A percentile compares a stretch with the other conserved stretches of the same genome.
Conservation (phyloP, 306 rosid species). For the Glycine tomentella region DNA sequence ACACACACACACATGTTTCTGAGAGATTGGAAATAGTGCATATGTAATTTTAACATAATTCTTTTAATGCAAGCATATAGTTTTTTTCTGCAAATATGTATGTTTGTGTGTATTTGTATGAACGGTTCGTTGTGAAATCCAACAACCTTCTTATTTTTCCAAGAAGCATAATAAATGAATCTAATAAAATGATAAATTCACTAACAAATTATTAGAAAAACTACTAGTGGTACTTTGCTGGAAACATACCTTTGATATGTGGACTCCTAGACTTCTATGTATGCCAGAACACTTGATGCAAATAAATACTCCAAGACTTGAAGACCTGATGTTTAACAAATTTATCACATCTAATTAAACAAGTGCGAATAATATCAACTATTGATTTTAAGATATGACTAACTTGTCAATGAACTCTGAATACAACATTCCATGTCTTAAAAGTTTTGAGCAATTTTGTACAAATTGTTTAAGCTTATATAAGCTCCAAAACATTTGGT, state of each 20-base stretch:
- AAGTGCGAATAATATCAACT: conserved; percentile 8
- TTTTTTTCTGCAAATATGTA: background rate
- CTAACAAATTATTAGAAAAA: conserved; percentile 13
- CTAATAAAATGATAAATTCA: conserved; percentile 17
- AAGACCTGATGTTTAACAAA: conserved; percentile 65
- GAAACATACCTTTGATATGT: conserved; percentile 81
- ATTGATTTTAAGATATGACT: conserved; percentile 21
- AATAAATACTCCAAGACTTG: conserved; percentile 79
- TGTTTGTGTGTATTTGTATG: background rate
- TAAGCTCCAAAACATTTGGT: background rate
- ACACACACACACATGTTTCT: too few relatives aligned
- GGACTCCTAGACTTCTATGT: conserved; percentile 96
- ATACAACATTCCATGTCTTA: background rate
- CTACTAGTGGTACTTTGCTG: too few relatives aligned
- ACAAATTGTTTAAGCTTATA: background rate
- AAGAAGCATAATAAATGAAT: background rate
- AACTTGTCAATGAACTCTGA: background rate
- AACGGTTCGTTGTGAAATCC: background rate
- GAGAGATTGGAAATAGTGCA: background rate
- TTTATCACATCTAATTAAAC: background rate
- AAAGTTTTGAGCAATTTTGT: background rate
- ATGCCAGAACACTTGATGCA: conserved; percentile 97
- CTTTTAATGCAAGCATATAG: background rate
- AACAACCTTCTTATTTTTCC: background rate
- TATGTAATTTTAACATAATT: background rate